These are phyloP conservation scores for Oidium heveae DNA, from an alignment of 2,329 filamentous ascomycete genomes.

Conservation along the genomic window DNA sequence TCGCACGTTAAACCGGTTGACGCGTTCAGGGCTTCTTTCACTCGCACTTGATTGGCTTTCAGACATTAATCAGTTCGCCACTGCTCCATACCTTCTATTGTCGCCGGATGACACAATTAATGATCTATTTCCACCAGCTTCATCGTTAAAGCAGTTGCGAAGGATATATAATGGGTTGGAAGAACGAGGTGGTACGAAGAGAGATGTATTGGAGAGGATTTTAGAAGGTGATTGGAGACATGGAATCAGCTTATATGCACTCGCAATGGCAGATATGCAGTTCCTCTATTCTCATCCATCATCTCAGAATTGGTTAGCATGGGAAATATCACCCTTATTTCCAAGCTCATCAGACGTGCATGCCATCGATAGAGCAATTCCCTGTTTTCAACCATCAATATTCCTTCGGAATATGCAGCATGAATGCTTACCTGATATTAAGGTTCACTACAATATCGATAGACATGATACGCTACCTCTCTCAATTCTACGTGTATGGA, in stretches of 20 bases:
- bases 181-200: conserved; percentile 30
- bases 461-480: conserved; percentile 44
- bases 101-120: conserved; percentile 29
- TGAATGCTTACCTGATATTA: conserved; percentile 53
- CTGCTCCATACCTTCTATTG: conserved; percentile 29
- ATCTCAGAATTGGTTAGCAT: conserved; percentile 38
- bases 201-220: conserved; percentile 37
- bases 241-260: conserved; percentile 37
- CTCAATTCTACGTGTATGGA: conserved; percentile 51
- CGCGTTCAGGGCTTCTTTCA: conserved; percentile 44
- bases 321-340: conserved; percentile 28
- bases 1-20: conserved; percentile 43
- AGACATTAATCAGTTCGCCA: conserved; percentile 32
- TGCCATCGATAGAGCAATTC: conserved; percentile 18
- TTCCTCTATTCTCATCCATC: conserved; percentile 39
- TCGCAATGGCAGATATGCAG: conserved; percentile 43
- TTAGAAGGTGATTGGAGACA: conserved; percentile 43
- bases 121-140: conserved; percentile 43
- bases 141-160: conserved; percentile 38
- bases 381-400: conserved; percentile 55
- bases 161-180: conserved; percentile 37
- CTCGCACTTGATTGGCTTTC: conserved; percentile 59
- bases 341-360: not conserved
- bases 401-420: conserved; percentile 54
- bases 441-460: conserved; percentile 61